phyloP scores from a whole-genome alignment of 257 asterid species.

The Solanum tarapatanum region DNA sequence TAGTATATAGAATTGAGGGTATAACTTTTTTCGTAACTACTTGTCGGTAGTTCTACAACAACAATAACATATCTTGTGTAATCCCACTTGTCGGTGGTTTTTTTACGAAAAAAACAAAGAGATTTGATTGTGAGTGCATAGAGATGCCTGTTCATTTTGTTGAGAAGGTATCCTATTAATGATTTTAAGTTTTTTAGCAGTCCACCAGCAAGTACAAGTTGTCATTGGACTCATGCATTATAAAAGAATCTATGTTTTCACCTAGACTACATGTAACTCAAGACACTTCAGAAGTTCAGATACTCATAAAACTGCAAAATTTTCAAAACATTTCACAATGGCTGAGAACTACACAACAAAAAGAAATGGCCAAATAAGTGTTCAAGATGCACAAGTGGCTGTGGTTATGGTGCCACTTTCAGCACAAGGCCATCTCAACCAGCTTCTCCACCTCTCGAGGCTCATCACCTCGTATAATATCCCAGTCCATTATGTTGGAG shows the following conservation, averaged over 20 bases:
- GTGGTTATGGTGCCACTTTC: constrained; percentile 58
- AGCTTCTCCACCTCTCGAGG: constrained; percentile 62
- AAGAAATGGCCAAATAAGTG: not conserved
- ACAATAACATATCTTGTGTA: not conserved
- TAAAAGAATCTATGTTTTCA: not conserved
- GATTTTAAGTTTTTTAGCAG: not conserved
- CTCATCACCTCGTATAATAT: constrained; percentile 34
- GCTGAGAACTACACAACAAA: not conserved
- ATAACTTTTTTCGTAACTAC: not conserved
- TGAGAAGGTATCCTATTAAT: no score
- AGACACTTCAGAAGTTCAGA: not conserved
- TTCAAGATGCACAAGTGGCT: constrained; percentile 12
- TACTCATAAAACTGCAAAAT: not conserved
- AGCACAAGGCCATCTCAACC: constrained; percentile 76
- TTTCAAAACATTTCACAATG: not conserved
- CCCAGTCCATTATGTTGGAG: constrained; percentile 35
- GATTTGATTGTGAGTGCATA: not conserved
- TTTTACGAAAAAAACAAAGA: not conserved
- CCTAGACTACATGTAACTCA: no score
- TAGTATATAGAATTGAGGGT: not conserved
- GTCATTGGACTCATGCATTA: not conserved
- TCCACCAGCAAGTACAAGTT: not conserved
- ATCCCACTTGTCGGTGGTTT: not conserved
- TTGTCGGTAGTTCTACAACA: not conserved
- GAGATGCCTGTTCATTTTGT: not conserved